A percentile compares a stretch with the other conserved stretches of the same genome.
phyloP scores from a whole-genome alignment of 371 early-diverging fungal genomes.

The Haplosporangium sp. region DNA sequence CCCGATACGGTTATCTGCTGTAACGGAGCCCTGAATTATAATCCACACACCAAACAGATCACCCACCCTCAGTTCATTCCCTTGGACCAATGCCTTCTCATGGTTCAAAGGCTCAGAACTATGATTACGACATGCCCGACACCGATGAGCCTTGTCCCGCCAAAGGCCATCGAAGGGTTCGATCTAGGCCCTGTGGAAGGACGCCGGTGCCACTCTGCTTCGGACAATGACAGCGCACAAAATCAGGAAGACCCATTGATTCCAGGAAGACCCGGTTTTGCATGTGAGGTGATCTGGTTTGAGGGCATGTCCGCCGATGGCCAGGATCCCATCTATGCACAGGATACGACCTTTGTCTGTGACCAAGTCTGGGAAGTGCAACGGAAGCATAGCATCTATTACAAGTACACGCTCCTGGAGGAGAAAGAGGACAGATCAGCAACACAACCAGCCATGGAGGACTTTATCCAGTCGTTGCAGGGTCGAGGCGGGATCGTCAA shows the following conservation, averaged over 20 bases:
- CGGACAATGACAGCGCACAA: neutral
- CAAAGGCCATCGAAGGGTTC: neutral
- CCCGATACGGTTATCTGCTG: slow-evolving; percentile 51
- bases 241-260: slow-evolving; percentile 2
- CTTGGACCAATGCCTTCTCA: slow-evolving; percentile 17
- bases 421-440: neutral
- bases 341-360: slow-evolving; percentile 44
- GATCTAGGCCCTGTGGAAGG: neutral
- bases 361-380: slow-evolving; percentile 37
- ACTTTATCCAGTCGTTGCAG: slow-evolving; percentile 16
- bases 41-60: slow-evolving; percentile 32
- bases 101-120: slow-evolving; percentile 16
- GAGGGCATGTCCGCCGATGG: neutral
- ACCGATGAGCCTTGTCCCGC: slow-evolving; percentile 2
- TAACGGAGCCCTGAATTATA: slow-evolving; percentile 49
- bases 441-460: slow-evolving; percentile 16
- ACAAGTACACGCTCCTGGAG: slow-evolving; percentile 25
- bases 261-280: slow-evolving; percentile 39
- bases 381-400: slow-evolving; percentile 35
- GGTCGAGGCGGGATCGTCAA: slow-evolving; percentile 42
- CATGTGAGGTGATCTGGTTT: slow-evolving; percentile 45
- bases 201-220: too few species aligned
- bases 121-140: slow-evolving; percentile 10
- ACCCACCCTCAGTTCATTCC: slow-evolving; percentile 42
- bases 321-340: slow-evolving; percentile 14